Evolutionary conservation across 2,329 filamentous ascomycete species (phyloP).

Genomic region (Stylonectria norvegica): DNA sequence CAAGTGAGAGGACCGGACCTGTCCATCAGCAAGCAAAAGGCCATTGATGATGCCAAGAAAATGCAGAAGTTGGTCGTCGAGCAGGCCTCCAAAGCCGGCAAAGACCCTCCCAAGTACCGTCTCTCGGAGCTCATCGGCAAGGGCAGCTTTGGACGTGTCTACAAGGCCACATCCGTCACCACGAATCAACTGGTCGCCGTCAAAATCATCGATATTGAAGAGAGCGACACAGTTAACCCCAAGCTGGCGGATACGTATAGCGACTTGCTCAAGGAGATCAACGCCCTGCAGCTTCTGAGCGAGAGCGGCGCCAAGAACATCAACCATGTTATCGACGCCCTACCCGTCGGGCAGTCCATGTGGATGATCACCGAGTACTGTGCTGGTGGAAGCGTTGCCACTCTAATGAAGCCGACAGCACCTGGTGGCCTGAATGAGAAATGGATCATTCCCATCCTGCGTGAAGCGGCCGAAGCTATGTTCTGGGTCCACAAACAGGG

Average conservation of each 20-base stretch:
- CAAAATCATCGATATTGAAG: slow-evolving; percentile 83
- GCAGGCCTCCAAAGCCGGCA: slow-evolving; percentile 56
- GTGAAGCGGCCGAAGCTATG: slow-evolving; percentile 64
- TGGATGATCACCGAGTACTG: slow-evolving; percentile 90
- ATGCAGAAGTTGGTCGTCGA: slow-evolving; percentile 65
- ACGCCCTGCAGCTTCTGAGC: slow-evolving; percentile 67
- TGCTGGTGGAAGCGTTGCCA: slow-evolving; percentile 77
- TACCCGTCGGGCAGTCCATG: slow-evolving; percentile 73
- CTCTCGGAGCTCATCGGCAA: slow-evolving; percentile 72
- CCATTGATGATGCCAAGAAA: slow-evolving; percentile 65
- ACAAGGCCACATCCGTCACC: slow-evolving; percentile 54
- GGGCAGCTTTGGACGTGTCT: slow-evolving; percentile 70
- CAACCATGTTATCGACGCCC: slow-evolving; percentile 75
- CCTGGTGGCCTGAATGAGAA: slow-evolving; percentile 66
- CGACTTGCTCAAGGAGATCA: slow-evolving; percentile 67
- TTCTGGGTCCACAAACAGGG: slow-evolving; percentile 66
- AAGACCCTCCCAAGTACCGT: slow-evolving; percentile 62
- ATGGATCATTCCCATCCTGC: slow-evolving; percentile 65
- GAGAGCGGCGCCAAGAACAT: slow-evolving; percentile 74
- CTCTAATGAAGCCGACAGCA: slow-evolving; percentile 64
- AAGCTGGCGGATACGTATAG: slow-evolving; percentile 64
- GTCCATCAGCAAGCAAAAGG: slow-evolving; percentile 53
- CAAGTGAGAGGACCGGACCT: slow-evolving; percentile 41
- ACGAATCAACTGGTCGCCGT: slow-evolving; percentile 62
- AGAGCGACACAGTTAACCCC: slow-evolving; percentile 65